Base-by-base conservation (phyloP, 441 rosid species). In the Flueggea neowawraea region DNA sequence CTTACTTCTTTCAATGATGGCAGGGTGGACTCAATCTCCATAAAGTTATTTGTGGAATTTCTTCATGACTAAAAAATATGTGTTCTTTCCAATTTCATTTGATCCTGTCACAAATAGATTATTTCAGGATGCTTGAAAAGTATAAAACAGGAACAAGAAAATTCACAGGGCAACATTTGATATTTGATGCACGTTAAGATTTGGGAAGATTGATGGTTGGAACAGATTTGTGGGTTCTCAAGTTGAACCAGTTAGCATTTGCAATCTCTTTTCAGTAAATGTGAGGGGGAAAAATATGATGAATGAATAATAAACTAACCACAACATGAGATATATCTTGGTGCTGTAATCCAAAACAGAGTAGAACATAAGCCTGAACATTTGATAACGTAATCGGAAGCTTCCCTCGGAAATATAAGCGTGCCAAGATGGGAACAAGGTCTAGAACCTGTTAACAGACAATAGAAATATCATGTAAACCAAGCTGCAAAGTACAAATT, bases 1-100 rank as follows among this genome's bases (percentile, higher is more conserved):
- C 87, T 84, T 73, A 90, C 99, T 73, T 90, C 95, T 81, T 81
- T 88, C 61, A 90, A 62, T 64, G 89, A 86, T 55, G 95, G 96
- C 49, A 84, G 68, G 57, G 86, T 82, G 36, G 87, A 65, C 47
- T 77, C 78, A 43, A 83, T 75, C 80, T 92, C 94, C 77, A 33
- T 80, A 59, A 55, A 96, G 67, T 66, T 86, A 83, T 65, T 84
- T 87, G 76, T 85, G 64, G 55, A 96, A 73, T 77, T 90, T 96
- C 76, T 80, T 84, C 87, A 80, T 86, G 68, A 80, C 78, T 81
- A 58, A 89, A 85, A 54, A 74, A 96, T 79, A 75, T 84, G 91
- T 10, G 74, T 79, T 71, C 90, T 86, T 65, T 84, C 98, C 64
- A 96, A 69, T 76, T 86, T 87, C 88, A 86, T 78, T 76, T 90